Evolutionary conservation across 805 yeast species (phyloP).

Genomic region (Blastobotrys chiropterorum): DNA sequence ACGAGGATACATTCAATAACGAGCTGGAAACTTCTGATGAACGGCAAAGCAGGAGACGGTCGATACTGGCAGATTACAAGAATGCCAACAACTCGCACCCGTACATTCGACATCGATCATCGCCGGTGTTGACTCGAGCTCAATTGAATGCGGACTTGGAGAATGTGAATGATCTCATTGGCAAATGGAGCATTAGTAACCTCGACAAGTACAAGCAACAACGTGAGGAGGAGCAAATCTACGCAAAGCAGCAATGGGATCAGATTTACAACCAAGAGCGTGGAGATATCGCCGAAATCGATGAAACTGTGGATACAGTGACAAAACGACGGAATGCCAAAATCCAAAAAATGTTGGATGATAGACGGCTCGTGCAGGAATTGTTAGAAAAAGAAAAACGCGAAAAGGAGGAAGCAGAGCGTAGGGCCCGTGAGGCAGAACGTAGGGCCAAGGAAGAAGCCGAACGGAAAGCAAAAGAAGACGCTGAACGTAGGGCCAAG

Average conservation of each 20-base stretch:
- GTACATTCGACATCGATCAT: background rate
- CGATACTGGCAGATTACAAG: background rate
- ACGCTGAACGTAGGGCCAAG: slow-evolving; percentile 12
- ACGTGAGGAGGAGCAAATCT: background rate
- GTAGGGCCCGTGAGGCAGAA: slow-evolving; percentile 11
- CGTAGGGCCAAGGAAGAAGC: slow-evolving; percentile 16
- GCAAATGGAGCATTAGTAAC: background rate
- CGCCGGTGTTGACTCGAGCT: slow-evolving; percentile 25
- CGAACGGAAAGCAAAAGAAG: slow-evolving; percentile 12
- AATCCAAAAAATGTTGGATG: background rate
- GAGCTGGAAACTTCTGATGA: background rate
- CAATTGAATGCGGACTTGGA: slow-evolving; percentile 3
- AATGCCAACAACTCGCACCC: background rate
- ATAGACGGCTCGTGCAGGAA: background rate
- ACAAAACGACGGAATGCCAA: slow-evolving; percentile 2
- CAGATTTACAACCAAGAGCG: background rate
- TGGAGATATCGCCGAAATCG: background rate
- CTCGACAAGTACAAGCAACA: background rate
- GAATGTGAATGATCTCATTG: slow-evolving; percentile 2
- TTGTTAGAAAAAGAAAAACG: slow-evolving; percentile 1
- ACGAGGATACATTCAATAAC: background rate
- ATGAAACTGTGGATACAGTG: background rate
- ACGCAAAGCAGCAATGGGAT: background rate
- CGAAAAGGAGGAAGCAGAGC: slow-evolving; percentile 5
- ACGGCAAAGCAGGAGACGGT: background rate